phyloP scores from a whole-genome alignment of 1,139 yeast species.

The Suhomyces anneliseae region DNA sequence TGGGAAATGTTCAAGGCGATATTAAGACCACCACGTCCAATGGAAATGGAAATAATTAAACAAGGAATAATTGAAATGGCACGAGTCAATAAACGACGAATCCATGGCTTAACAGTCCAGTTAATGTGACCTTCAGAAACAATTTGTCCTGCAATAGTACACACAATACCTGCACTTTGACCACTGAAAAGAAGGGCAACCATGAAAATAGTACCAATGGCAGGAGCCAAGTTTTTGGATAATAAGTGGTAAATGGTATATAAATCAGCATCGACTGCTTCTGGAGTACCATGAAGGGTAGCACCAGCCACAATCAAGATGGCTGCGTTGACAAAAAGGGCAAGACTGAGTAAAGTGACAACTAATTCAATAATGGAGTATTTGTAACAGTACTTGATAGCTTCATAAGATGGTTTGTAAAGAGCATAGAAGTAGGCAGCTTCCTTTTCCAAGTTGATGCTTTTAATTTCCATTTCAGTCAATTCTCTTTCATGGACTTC shows the following conservation, averaged over 20 bases:
- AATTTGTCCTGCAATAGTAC: conserved; percentile 81
- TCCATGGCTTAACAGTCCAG: conserved; percentile 68
- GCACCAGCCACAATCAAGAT: conserved; percentile 75
- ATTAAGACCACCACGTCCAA: conserved; percentile 71
- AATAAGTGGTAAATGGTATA: conserved; percentile 71
- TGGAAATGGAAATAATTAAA: conserved; percentile 56
- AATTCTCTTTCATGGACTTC: conserved; percentile 8
- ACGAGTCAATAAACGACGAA: conserved; percentile 71
- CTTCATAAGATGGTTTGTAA: conserved; percentile 66
- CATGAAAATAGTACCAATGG: conserved; percentile 73
- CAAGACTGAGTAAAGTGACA: conserved; percentile 65
- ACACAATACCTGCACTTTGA: conserved; percentile 78
- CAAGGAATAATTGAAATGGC: conserved; percentile 75
- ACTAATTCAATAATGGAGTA: conserved; percentile 68
- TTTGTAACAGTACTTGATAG: conserved; percentile 63
- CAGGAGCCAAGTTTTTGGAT: conserved; percentile 58
- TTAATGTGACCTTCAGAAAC: conserved; percentile 77
- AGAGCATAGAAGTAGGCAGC: conserved; percentile 24
- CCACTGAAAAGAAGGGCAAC: conserved; percentile 75
- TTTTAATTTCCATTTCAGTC: conserved; percentile 16
- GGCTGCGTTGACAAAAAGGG: conserved; percentile 73
- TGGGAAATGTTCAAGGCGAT: conserved; percentile 73
- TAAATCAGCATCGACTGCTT: conserved; percentile 69
- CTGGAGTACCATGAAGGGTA: conserved; percentile 60
- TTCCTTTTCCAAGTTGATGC: conserved; percentile 11